A percentile compares a stretch with the other conserved stretches of the same genome.
Conservation (phyloP, 2,329 filamentous ascomycete species). For the Arthroderma sp. region DNA sequence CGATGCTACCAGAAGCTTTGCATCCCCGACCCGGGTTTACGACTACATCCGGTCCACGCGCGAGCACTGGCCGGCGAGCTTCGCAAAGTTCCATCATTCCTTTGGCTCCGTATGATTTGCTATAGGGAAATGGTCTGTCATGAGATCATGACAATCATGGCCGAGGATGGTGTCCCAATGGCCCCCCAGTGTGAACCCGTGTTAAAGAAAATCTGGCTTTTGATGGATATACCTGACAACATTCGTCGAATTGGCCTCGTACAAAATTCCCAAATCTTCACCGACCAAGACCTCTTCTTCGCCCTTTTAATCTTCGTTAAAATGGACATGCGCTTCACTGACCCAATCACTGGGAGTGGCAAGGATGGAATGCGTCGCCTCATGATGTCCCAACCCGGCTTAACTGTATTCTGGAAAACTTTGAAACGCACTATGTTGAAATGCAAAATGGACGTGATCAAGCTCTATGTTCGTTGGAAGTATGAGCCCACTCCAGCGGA, state of each 20-base stretch:
- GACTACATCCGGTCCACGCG: slow-evolving; percentile 25
- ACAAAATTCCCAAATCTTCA: slow-evolving; percentile 41
- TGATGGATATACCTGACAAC: slow-evolving; percentile 54
- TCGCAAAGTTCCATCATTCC: slow-evolving; percentile 48
- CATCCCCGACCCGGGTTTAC: slow-evolving; percentile 45
- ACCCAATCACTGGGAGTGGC: slow-evolving; percentile 45
- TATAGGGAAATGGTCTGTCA: slow-evolving; percentile 43
- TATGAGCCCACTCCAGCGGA: slow-evolving; percentile 24
- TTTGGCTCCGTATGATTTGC: slow-evolving; percentile 55
- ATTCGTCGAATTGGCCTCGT: slow-evolving; percentile 42
- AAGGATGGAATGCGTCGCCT: slow-evolving; percentile 41
- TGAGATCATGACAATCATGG: slow-evolving; percentile 51
- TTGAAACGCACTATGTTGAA: slow-evolving; percentile 45
- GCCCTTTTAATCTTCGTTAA: slow-evolving; percentile 57
- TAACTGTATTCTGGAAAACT: slow-evolving; percentile 46
- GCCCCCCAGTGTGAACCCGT: slow-evolving; percentile 36
- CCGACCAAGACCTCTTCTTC: slow-evolving; percentile 46
- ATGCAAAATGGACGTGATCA: slow-evolving; percentile 39
- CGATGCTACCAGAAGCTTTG: slow-evolving; percentile 44
- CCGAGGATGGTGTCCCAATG: slow-evolving; percentile 43
- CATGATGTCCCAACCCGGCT: slow-evolving; percentile 45
- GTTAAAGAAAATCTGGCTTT: slow-evolving; percentile 57
- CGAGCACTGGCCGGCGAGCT: slow-evolving; percentile 20
- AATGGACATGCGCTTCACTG: slow-evolving; percentile 54
- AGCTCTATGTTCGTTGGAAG: slow-evolving; percentile 46